Percentiles rank a stretch among this genome's conserved stretches.
These are phyloP conservation scores for Claviceps paspali DNA, from an alignment of 2,329 filamentous ascomycete species.

Conservation along the genomic window DNA sequence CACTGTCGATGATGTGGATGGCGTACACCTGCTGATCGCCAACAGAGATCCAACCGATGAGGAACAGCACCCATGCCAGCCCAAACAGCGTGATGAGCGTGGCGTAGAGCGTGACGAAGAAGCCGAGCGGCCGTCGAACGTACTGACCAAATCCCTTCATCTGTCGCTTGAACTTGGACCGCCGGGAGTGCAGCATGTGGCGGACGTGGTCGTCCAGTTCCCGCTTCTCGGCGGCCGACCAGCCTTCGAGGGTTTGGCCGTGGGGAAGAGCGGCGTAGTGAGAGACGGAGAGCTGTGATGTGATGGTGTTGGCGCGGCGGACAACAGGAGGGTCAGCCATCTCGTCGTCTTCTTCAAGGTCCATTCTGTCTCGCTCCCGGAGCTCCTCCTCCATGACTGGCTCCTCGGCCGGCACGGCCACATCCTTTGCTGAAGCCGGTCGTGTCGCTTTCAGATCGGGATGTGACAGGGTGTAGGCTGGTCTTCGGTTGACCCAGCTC, in stretches of 20 bases:
- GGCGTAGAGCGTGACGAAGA: constrained; percentile 73
- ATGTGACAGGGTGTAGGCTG: constrained; percentile 59
- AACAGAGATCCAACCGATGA: constrained; percentile 82
- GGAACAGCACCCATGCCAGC: constrained; percentile 76
- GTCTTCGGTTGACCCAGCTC: constrained; percentile 56
- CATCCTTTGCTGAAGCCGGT: background rate
- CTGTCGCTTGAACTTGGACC: constrained; percentile 62
- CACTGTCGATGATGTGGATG: constrained; percentile 55
- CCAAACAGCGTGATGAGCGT: constrained; percentile 72
- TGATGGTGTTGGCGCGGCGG: constrained; percentile 41
- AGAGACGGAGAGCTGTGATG: constrained; percentile 50
- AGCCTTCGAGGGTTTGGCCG: constrained; percentile 55
- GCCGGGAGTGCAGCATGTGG: constrained; percentile 72
- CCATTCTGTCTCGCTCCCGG: background rate
- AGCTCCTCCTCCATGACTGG: constrained; percentile 3
- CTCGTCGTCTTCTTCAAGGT: constrained; percentile 10
- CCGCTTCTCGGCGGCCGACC: constrained; percentile 57
- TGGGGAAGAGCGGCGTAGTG: constrained; percentile 71
- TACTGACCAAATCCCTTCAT: constrained; percentile 75
- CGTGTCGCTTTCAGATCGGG: background rate
- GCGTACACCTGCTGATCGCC: constrained; percentile 54
- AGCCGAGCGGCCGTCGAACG: constrained; percentile 59
- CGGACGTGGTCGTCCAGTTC: constrained; percentile 75
- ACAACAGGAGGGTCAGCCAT: constrained; percentile 11
- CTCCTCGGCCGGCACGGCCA: constrained; percentile 7